These are phyloP conservation scores for Claviceps maximensis DNA, from an alignment of 2,329 filamentous ascomycete species.

Conservation along the genomic window DNA sequence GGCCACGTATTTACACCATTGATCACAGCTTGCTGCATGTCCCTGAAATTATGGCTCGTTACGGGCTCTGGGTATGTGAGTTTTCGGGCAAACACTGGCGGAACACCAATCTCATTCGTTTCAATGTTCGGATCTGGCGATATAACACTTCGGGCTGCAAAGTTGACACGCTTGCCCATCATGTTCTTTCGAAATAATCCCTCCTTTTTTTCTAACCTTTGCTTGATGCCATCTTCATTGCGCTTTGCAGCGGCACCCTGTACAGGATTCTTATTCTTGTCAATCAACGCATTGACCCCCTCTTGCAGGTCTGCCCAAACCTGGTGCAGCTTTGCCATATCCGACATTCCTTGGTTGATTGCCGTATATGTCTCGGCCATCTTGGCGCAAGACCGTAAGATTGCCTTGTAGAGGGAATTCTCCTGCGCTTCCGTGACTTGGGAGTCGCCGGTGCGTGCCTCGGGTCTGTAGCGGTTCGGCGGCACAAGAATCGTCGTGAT, in stretches of 20 bases:
- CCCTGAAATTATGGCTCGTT: conserved; percentile 91
- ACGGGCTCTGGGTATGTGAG: conserved; percentile 95
- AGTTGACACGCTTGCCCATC: conserved; percentile 99
- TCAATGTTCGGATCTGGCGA: conserved; percentile 98
- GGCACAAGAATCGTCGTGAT: conserved; percentile 75
- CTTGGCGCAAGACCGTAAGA: conserved; percentile 60
- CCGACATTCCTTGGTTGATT: conserved; percentile 31
- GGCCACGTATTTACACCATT: conserved; percentile 93
- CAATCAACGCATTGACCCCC: conserved; percentile 81
- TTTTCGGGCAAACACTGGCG: conserved; percentile 93
- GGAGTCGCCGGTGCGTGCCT: conserved; percentile 66
- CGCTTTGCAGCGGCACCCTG: conserved; percentile 64
- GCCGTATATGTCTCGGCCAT: conserved; percentile 55
- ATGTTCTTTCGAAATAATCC: conserved; percentile 97
- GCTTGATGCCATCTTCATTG: conserved; percentile 91
- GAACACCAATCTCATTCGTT: conserved; percentile 96
- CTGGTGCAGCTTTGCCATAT: conserved; percentile 63
- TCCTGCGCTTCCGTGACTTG: conserved; percentile 80
- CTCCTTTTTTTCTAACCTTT: conserved; percentile 96
- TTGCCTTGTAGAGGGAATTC: conserved; percentile 76
- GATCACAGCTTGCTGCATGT: conserved; percentile 89
- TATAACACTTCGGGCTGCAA: conserved; percentile 92
- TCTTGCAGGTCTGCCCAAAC: conserved; percentile 79
- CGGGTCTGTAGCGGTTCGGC: conserved; percentile 82
- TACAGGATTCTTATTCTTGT: conserved; percentile 73